phyloP scores from a whole-genome alignment of 805 yeast genomes.

The Wickerhamomyces silvicola region DNA sequence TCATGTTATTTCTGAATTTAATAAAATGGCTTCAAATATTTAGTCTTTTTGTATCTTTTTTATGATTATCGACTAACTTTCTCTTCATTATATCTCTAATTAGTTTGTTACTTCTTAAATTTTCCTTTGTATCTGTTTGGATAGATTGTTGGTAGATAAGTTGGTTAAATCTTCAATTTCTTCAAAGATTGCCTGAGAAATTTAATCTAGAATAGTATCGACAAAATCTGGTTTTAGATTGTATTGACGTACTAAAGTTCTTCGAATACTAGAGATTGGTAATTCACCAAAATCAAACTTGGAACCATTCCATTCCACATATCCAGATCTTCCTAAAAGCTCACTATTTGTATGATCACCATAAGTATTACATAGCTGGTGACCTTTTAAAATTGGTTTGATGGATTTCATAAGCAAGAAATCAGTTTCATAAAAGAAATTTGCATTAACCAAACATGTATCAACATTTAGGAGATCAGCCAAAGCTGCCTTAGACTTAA shows the following conservation, averaged over 20 bases:
- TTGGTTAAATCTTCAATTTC: conserved; percentile 35
- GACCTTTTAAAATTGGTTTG: conserved; percentile 51
- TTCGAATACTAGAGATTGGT: conserved; percentile 35
- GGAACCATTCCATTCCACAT: conserved; percentile 70
- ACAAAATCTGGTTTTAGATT: conserved; percentile 23
- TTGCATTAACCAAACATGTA: conserved; percentile 69
- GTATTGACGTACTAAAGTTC: conserved; percentile 27
- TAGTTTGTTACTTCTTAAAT: conserved; percentile 40
- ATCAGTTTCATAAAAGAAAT: conserved; percentile 43
- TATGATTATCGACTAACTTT: conserved; percentile 20
- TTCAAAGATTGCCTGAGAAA: conserved; percentile 25
- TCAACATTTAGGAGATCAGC: conserved; percentile 92
- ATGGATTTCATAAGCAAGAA: conserved; percentile 67
- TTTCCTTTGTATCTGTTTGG: conserved; percentile 13
- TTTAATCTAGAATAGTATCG: conserved; percentile 27
- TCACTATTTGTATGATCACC: conserved; percentile 93
- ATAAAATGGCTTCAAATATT: conserved; percentile 11
- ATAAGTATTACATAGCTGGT: conserved; percentile 82
- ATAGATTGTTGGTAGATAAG: conserved; percentile 23
- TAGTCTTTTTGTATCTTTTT: conserved; percentile 24
- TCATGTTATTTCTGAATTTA: too few relatives aligned
- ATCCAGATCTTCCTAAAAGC: conserved; percentile 84
- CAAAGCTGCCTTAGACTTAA: conserved; percentile 85
- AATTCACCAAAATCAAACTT: conserved; percentile 79
- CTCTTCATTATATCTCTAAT: conserved; percentile 54